A percentile compares a stretch with the other conserved stretches of the same genome.
phyloP scores from a whole-genome alignment of 2,329 filamentous ascomycete species.

The Cladosporium sp. region DNA sequence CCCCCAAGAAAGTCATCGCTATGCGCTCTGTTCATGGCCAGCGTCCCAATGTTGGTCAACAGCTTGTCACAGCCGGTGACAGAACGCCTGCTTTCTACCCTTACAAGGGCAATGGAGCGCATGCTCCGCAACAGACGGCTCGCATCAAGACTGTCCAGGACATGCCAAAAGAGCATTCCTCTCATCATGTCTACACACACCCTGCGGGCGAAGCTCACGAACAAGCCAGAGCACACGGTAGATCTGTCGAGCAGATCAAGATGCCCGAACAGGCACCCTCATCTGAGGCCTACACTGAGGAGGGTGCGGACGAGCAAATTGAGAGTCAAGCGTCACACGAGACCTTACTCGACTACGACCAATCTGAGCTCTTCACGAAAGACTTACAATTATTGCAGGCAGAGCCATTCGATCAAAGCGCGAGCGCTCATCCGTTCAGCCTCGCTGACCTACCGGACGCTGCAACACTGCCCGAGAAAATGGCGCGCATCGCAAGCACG shows the following conservation, averaged over 20 bases:
- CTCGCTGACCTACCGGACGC: slow-evolving; percentile 10
- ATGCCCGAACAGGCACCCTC: background rate
- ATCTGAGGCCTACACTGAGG: background rate
- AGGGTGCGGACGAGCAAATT: background rate
- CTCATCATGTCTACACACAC: background rate
- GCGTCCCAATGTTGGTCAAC: background rate
- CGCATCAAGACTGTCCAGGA: background rate
- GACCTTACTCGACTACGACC: slow-evolving; percentile 26
- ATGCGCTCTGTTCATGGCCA: background rate
- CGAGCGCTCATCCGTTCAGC: slow-evolving; percentile 16
- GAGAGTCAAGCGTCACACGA: background rate
- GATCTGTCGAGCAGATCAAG: background rate
- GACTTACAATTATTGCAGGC: slow-evolving; percentile 24
- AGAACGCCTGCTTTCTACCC: background rate
- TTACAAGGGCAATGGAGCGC: background rate
- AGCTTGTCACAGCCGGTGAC: background rate
- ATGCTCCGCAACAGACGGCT: background rate
- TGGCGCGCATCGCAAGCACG: slow-evolving; percentile 15
- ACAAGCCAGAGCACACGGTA: background rate
- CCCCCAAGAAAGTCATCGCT: background rate
- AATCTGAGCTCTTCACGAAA: slow-evolving; percentile 24
- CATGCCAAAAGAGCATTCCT: background rate
- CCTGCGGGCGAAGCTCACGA: background rate
- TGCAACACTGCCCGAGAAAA: slow-evolving; percentile 20
- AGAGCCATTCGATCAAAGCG: slow-evolving; percentile 27